Percentiles rank a stretch among this genome's conserved stretches.
Evolutionary conservation across 148 eudicot genomes (phyloP).

Genomic region (Amaranthus hypochondriacus): DNA sequence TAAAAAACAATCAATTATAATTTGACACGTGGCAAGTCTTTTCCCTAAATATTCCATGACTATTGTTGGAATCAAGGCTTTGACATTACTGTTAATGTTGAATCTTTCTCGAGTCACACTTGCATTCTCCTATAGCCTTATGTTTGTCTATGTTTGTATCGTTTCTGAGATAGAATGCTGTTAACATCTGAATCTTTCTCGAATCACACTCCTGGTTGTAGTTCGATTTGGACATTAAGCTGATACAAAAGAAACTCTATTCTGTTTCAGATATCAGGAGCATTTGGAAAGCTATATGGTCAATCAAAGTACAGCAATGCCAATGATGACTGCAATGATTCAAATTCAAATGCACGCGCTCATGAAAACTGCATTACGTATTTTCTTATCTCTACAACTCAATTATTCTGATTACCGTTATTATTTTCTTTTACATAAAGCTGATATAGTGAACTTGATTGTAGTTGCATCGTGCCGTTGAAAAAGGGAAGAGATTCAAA

Average conservation of each 20-base stretch:
- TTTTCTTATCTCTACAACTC: neutral
- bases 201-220: neutral
- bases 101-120: too few species aligned
- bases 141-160: too few species aligned
- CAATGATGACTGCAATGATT: conserved; percentile 43
- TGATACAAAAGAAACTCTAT: conserved; percentile 11
- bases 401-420: neutral
- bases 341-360: conserved; percentile 42
- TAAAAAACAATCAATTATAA: too few species aligned
- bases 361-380: conserved; percentile 95
- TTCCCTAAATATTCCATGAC: too few species aligned
- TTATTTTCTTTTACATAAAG: neutral
- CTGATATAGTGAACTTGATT: conserved; percentile 15
- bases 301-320: conserved; percentile 62
- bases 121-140: too few species aligned
- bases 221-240: neutral
- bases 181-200: too few species aligned
- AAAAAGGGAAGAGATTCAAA: conserved; percentile 45
- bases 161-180: too few species aligned
- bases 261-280: conserved; percentile 65
- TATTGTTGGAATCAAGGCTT: too few species aligned
- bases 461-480: conserved; percentile 72
- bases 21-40: too few species aligned
- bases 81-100: too few species aligned
- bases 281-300: conserved; percentile 86